Conservation (phyloP, 495 filamentous ascomycete genomes). For the Podospora pseudocomata region DNA sequence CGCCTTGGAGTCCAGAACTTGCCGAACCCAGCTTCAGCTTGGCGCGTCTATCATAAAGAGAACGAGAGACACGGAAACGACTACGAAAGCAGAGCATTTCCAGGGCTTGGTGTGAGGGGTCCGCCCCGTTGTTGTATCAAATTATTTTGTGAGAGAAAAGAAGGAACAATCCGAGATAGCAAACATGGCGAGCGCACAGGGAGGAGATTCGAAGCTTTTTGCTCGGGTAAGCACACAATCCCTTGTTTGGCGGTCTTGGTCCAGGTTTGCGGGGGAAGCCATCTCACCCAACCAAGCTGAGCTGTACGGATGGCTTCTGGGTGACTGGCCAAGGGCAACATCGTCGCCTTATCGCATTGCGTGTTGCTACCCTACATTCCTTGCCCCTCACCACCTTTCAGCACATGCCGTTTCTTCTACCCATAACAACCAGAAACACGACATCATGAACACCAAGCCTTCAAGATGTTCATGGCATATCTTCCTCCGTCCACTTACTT, state of each 20-base stretch:
- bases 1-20: neutral
- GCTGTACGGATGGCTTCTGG: neutral
- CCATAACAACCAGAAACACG: constrained; percentile 3
- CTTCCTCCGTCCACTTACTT: constrained; percentile 40
- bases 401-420: constrained; percentile 12
- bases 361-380: neutral
- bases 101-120: constrained; percentile 4
- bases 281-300: neutral
- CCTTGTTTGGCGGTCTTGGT: neutral
- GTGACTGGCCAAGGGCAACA: neutral
- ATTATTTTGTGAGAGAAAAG: neutral
- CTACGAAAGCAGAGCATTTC: neutral
- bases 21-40: neutral
- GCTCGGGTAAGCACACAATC: constrained; percentile 73
- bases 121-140: neutral
- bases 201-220: constrained; percentile 98
- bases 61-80: neutral
- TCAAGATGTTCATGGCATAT: constrained; percentile 50
- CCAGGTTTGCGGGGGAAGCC: too few species aligned
- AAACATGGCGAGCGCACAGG: constrained; percentile 65
- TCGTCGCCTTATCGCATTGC: neutral
- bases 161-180: neutral
- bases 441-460: constrained; percentile 28
- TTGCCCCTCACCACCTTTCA: constrained; percentile 5
- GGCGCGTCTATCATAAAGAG: neutral